phyloP scores from a whole-genome alignment of 2,329 filamentous ascomycete genomes.

The Curvularia sp. region DNA sequence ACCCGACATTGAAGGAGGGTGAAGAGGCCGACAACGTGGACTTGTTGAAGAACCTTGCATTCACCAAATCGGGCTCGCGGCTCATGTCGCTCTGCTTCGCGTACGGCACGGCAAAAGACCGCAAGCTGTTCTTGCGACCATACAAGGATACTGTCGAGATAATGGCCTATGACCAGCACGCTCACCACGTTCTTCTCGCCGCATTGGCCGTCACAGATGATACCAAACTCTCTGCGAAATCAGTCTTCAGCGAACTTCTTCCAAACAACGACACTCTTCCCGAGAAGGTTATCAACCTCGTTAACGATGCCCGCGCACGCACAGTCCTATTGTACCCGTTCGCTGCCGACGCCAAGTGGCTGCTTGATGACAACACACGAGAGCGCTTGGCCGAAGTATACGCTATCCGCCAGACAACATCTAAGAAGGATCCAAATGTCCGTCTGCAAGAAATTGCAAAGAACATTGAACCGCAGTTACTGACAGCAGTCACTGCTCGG shows the following conservation, averaged over 20 bases:
- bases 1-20: slow-evolving; percentile 74
- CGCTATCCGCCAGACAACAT: slow-evolving; percentile 79
- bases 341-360: slow-evolving; percentile 67
- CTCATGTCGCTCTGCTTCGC: slow-evolving; percentile 84
- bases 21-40: slow-evolving; percentile 61
- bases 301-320: slow-evolving; percentile 70
- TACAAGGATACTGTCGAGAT: slow-evolving; percentile 89
- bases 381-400: slow-evolving; percentile 79
- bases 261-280: slow-evolving; percentile 60
- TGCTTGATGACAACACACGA: slow-evolving; percentile 68
- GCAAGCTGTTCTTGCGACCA: slow-evolving; percentile 84
- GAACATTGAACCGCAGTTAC: slow-evolving; percentile 74
- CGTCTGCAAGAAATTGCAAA: slow-evolving; percentile 79
- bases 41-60: slow-evolving; percentile 91
- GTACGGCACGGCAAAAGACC: slow-evolving; percentile 87
- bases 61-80: slow-evolving; percentile 86
- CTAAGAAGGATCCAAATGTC: slow-evolving; percentile 85
- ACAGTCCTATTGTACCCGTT: slow-evolving; percentile 82
- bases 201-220: slow-evolving; percentile 94
- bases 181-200: slow-evolving; percentile 80
- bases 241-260: slow-evolving; percentile 85
- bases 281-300: slow-evolving; percentile 69
- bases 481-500: slow-evolving; percentile 74
- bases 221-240: slow-evolving; percentile 84
- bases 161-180: slow-evolving; percentile 81